Evolutionary conservation across 176 grass and related monocot genomes (phyloP).

Genomic region (Aegilops bicornis): DNA sequence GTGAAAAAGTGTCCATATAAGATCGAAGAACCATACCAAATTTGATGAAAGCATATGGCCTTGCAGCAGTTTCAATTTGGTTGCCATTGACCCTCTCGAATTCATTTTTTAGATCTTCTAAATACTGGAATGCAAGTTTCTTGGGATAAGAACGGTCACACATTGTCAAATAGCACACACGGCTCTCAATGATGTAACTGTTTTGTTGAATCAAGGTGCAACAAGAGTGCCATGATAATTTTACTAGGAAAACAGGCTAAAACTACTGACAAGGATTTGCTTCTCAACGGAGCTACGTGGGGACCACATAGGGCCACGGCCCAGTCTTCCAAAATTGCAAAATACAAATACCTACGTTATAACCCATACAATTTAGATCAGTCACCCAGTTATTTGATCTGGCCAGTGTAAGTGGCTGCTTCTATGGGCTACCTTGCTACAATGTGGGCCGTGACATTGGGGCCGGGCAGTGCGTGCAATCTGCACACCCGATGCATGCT

Average conservation of each 20-base stretch:
- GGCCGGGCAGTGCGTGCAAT: too few species aligned
- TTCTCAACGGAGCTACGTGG: background rate
- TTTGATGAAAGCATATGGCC: conserved; percentile 96
- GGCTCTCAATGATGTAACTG: conserved; percentile 94
- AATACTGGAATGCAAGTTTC: conserved; percentile 95
- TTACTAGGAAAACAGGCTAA: background rate
- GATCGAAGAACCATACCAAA: conserved; percentile 59
- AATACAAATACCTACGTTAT: too few species aligned
- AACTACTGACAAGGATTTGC: background rate
- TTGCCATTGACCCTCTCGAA: conserved; percentile 88
- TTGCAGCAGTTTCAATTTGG: conserved; percentile 96
- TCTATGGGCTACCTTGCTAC: too few species aligned
- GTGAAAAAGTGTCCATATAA: conserved; percentile 8
- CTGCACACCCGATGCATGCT: too few species aligned
- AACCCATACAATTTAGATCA: too few species aligned
- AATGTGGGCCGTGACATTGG: too few species aligned
- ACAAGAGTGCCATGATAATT: conserved; percentile 2
- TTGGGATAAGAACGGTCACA: conserved; percentile 96
- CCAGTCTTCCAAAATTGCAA: too few species aligned
- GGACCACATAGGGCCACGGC: too few species aligned
- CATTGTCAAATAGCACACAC: conserved; percentile 96
- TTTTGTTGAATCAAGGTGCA: conserved; percentile 36
- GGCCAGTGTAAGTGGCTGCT: too few species aligned
- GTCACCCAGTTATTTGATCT: too few species aligned
- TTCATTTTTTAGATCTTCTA: conserved; percentile 98